phyloP scores from a whole-genome alignment of 1,284 basidiomycete species.

The Boletellus sp. region DNA sequence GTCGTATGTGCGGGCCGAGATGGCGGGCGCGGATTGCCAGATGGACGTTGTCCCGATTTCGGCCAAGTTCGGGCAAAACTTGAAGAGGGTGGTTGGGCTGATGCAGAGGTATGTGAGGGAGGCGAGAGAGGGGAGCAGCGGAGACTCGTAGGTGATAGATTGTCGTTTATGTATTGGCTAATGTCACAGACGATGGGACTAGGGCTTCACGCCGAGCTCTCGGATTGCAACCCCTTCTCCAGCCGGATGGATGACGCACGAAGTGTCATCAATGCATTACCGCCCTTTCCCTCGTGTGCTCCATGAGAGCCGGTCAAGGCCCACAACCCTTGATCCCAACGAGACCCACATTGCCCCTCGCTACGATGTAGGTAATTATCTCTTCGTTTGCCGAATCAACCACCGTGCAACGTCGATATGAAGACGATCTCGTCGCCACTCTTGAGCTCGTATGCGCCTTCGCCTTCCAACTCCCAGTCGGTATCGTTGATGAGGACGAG shows the following conservation, averaged over 20 bases:
- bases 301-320: too few species aligned
- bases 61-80: conserved; percentile 78
- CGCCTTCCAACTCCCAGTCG: conserved; percentile 98
- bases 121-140: conserved; percentile 33
- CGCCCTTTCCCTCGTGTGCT: too few species aligned
- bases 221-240: too few species aligned
- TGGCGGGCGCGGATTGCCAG: conserved; percentile 31
- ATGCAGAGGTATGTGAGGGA: conserved; percentile 67
- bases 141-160: too few species aligned
- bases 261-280: too few species aligned
- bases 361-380: not conserved
- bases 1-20: conserved; percentile 49
- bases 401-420: conserved; percentile 94
- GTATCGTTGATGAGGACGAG: conserved; percentile 94
- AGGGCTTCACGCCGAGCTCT: too few species aligned
- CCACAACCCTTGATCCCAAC: too few species aligned
- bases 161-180: not conserved
- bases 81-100: conserved; percentile 60
- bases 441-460: conserved; percentile 82
- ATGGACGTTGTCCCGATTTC: conserved; percentile 76
- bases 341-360: too few species aligned
- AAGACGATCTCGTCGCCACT: conserved; percentile 90
- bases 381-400: not conserved
- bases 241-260: too few species aligned
- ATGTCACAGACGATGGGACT: not conserved